A percentile compares a stretch with the other conserved stretches of the same genome.
Evolutionary conservation across 306 rosid species (phyloP).

Genomic region (Gleditsia sinensis): DNA sequence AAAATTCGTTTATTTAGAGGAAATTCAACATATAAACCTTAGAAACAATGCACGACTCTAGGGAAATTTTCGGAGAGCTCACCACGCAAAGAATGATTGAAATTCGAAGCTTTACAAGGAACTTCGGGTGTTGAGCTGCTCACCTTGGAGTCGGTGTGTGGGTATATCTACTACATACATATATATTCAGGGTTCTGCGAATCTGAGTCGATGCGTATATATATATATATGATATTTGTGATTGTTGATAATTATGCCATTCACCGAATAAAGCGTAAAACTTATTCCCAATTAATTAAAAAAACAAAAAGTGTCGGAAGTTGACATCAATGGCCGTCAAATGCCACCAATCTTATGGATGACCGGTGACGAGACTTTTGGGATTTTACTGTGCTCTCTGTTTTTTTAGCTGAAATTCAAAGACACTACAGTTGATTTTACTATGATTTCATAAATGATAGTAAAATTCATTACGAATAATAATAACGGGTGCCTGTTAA

Average conservation of each 20-base stretch:
- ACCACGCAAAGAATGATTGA: neutral
- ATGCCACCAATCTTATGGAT: neutral
- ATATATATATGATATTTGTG: too few species aligned
- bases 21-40: neutral
- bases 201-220: too few species aligned
- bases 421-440: too few species aligned
- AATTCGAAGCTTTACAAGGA: neutral
- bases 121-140: neutral
- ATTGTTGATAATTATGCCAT: neutral
- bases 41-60: neutral
- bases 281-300: too few species aligned
- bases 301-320: neutral
- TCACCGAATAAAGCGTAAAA: neutral
- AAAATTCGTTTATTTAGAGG: neutral
- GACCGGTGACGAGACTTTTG: too few species aligned
- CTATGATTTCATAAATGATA: too few species aligned
- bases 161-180: neutral
- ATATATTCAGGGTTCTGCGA: neutral
- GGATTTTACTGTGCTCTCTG: too few species aligned
- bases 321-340: neutral
- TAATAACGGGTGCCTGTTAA: too few species aligned
- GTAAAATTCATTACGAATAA: too few species aligned
- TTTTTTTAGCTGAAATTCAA: too few species aligned
- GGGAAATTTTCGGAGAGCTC: neutral
- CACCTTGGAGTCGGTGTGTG: neutral